Evolutionary conservation across 148 eudicot genomes (phyloP), one percentile per base, ranked within the genome.

Genomic region (Rhododendron ferrugineum): DNA sequence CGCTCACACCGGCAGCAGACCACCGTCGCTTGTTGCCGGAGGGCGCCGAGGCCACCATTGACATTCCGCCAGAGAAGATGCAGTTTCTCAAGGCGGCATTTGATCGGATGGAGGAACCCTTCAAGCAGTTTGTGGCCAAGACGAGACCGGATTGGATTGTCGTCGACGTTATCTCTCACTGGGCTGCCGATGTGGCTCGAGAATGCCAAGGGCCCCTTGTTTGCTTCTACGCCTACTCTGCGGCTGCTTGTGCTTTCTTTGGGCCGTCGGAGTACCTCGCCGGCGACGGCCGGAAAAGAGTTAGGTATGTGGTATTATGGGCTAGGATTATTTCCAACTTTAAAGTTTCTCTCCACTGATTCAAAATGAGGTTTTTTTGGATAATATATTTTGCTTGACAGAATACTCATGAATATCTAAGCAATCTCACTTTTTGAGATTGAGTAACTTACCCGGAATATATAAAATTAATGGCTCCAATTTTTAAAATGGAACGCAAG

Each of bases 1-100:
- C 26, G 9, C 42, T 87, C 22, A 84, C 79, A 2, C 32, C 64
- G 32, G 87, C 87, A 6, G 72, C 64, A 7, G 20, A 72, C 34
- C 75, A 78, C 26, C 28, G 54, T 0, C 7, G 11, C 34, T 30
- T 36, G n/a, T 72, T 84, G 32, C 82, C 89, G 10, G 86, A 80
- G 6, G 85, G 56, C 0, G 87, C 87, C n/a, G 89, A 87, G 73
- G 85, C 89, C 76, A 87, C 87, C 22, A 58, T 87, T n/a, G 89
- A 87, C 66, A 4, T 84, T 15, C 83, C 86, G 6, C 26, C 60
- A 3, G 84, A 87, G 58, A 52, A 84, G 16, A 73, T 73, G 50
- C 81, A 54, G 37, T 73, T 72, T 62, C 32, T 87, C 0, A 80
- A 80, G 49, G 14, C 75, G 36, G 86, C 89, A 5, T 87, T 46